These are phyloP conservation scores for Hyphopichia buzzinii DNA, from an alignment of 1,139 yeast genomes.

Conservation along the genomic window DNA sequence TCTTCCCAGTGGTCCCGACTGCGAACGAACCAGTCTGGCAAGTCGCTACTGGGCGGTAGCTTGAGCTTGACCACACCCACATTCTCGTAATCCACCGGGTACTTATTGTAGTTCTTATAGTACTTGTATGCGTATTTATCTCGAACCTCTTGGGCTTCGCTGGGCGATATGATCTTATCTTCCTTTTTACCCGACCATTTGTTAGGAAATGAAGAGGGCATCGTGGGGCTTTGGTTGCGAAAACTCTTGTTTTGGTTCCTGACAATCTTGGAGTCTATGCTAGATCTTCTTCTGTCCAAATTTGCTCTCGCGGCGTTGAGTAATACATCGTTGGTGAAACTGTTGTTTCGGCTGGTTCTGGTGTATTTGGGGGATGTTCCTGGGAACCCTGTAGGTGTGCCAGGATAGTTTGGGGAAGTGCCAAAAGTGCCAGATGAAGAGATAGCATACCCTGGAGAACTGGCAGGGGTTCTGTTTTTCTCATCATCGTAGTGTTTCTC, in stretches of 20 bases:
- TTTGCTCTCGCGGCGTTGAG: slow-evolving; percentile 19
- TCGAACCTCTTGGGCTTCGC: slow-evolving; percentile 20
- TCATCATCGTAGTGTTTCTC: slow-evolving; percentile 21
- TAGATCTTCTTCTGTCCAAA: slow-evolving; percentile 33
- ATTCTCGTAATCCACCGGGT: slow-evolving; percentile 30
- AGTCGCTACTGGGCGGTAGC: slow-evolving; percentile 58
- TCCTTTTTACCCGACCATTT: slow-evolving; percentile 14
- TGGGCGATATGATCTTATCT: slow-evolving; percentile 10
- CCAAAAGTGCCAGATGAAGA: too few relatives aligned
- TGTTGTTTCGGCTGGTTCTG: slow-evolving; percentile 21
- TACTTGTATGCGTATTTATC: slow-evolving; percentile 34
- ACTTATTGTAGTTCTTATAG: slow-evolving; percentile 34
- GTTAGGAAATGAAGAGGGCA: slow-evolving; percentile 11
- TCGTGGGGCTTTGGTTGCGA: slow-evolving; percentile 21
- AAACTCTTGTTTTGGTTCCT: slow-evolving; percentile 21
- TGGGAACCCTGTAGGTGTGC: too few relatives aligned
- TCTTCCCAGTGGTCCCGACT: slow-evolving; percentile 66
- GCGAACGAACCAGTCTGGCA: slow-evolving; percentile 71
- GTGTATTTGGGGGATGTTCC: slow-evolving; percentile 32
- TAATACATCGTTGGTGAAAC: slow-evolving; percentile 24
- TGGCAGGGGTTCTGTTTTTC: slow-evolving; percentile 16
- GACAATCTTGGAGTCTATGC: slow-evolving; percentile 30
- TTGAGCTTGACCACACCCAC: slow-evolving; percentile 43
- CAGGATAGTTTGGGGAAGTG: too few relatives aligned
- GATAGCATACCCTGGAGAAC: too few relatives aligned